Evolutionary conservation across 192 early-diverging fungal species (phyloP).

Genomic region (Coemansia sp.): DNA sequence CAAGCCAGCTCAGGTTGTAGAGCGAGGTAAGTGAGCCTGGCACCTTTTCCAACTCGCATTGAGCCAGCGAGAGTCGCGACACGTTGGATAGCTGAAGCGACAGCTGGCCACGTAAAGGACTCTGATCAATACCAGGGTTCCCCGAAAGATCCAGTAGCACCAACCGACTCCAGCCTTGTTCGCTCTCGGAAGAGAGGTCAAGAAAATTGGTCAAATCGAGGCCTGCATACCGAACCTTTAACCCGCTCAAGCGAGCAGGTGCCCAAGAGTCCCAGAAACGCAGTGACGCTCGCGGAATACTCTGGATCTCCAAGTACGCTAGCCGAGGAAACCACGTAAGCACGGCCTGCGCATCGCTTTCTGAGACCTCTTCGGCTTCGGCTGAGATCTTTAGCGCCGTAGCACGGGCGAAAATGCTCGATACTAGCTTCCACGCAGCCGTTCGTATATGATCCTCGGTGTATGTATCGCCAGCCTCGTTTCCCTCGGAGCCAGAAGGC

Average conservation of each 20-base stretch:
- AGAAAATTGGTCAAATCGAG: constrained; percentile 28
- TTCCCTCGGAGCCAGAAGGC: background rate
- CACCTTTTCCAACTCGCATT: constrained; percentile 42
- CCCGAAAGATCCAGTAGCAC: constrained; percentile 43
- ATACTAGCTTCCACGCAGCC: constrained; percentile 51
- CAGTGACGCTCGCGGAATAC: constrained; percentile 43
- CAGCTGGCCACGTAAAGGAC: constrained; percentile 22
- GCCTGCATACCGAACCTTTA: constrained; percentile 40
- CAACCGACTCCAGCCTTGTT: constrained; percentile 32
- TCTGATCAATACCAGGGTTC: constrained; percentile 34
- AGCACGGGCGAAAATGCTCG: constrained; percentile 43
- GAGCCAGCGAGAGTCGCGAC: constrained; percentile 41
- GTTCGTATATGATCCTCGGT: constrained; percentile 21
- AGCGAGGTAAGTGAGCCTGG: constrained; percentile 33
- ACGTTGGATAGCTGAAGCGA: constrained; percentile 24
- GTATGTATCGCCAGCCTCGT: background rate
- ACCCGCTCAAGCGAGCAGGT: constrained; percentile 16
- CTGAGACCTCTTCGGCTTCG: constrained; percentile 48
- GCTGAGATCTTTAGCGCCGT: constrained; percentile 48
- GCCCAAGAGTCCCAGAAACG: constrained; percentile 46
- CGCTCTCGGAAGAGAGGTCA: constrained; percentile 1
- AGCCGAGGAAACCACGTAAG: constrained; percentile 57
- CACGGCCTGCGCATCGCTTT: constrained; percentile 43
- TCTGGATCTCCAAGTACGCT: constrained; percentile 44
- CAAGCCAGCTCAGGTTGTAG: constrained; percentile 42